phyloP scores from a whole-genome alignment of 164 flowering plant species.

The Protea cynaroides region DNA sequence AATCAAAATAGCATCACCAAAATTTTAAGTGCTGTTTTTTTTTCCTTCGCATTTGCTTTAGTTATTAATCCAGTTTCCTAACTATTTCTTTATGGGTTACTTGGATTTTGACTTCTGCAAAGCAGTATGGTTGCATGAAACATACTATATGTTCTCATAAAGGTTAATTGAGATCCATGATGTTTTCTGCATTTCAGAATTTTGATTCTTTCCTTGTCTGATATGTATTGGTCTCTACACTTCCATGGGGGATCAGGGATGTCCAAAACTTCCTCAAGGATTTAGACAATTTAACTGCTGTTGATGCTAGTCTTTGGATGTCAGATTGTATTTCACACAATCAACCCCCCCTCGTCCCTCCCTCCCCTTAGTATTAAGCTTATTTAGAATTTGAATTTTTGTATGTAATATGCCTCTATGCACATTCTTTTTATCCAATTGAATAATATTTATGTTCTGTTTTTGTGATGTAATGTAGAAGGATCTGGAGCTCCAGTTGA shows the following conservation, averaged over 20 bases:
- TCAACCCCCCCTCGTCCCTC: neutral
- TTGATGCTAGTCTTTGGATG: too few species aligned
- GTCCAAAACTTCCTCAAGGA: too few species aligned
- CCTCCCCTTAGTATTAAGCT: too few species aligned
- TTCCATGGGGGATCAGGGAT: too few species aligned
- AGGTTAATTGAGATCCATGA: too few species aligned
- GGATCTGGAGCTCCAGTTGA: conserved; percentile 24
- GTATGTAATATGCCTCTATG: neutral
- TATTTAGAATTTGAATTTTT: too few species aligned
- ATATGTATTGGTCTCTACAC: too few species aligned
- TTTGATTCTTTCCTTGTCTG: too few species aligned
- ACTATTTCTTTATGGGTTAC: neutral
- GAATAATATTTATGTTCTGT: neutral
- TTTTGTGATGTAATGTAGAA: conserved; percentile 26
- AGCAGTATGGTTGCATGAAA: neutral
- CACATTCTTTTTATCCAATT: neutral
- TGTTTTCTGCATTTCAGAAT: too few species aligned
- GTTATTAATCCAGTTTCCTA: neutral
- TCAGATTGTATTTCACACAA: neutral
- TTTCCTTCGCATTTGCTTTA: neutral
- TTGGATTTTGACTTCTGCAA: neutral
- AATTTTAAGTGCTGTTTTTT: neutral
- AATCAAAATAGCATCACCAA: neutral
- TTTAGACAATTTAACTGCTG: too few species aligned
- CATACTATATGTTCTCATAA: neutral